These are phyloP conservation scores for Monilinia vaccinii-corymbosi DNA, from an alignment of 2,329 filamentous ascomycete species.

Conservation along the genomic window DNA sequence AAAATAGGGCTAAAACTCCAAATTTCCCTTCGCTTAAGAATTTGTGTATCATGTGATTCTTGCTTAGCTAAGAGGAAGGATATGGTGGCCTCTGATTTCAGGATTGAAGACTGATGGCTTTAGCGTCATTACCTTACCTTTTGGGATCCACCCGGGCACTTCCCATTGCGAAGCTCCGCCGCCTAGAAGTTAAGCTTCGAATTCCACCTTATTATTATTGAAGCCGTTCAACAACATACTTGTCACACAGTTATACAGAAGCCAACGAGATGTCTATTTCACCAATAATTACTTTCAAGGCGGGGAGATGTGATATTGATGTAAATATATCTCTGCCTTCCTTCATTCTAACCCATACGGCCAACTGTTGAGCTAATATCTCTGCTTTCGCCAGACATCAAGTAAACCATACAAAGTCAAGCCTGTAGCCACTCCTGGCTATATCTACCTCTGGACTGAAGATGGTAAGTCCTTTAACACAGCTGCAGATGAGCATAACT, in stretches of 20 bases:
- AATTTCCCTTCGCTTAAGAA: conserved; percentile 10
- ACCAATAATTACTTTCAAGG: conserved; percentile 93
- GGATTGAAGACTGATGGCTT: not conserved
- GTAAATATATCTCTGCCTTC: conserved; percentile 42
- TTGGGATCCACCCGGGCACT: conserved; percentile 1
- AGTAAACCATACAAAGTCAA: conserved; percentile 62
- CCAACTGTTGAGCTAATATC: conserved; percentile 10
- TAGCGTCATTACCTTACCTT: conserved; percentile 1
- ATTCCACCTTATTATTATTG: conserved; percentile 3
- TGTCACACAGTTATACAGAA: conserved; percentile 2
- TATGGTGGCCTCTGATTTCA: not conserved
- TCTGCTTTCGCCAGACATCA: conserved; percentile 34
- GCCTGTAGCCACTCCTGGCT: conserved; percentile 65
- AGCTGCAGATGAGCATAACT: not conserved
- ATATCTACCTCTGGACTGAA: conserved; percentile 86
- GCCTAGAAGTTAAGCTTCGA: conserved; percentile 8
- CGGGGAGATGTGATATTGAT: conserved; percentile 77
- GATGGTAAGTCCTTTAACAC: conserved; percentile 53
- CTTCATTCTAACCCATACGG: not conserved
- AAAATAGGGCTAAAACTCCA: conserved; percentile 9
- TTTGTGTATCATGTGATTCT: conserved; percentile 10
- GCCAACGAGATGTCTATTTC: conserved; percentile 61
- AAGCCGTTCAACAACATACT: not conserved
- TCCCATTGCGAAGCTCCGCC: conserved; percentile 10
- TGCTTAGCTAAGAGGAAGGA: not conserved